phyloP scores from a whole-genome alignment of 257 asterid species.

The Vinca minor region DNA sequence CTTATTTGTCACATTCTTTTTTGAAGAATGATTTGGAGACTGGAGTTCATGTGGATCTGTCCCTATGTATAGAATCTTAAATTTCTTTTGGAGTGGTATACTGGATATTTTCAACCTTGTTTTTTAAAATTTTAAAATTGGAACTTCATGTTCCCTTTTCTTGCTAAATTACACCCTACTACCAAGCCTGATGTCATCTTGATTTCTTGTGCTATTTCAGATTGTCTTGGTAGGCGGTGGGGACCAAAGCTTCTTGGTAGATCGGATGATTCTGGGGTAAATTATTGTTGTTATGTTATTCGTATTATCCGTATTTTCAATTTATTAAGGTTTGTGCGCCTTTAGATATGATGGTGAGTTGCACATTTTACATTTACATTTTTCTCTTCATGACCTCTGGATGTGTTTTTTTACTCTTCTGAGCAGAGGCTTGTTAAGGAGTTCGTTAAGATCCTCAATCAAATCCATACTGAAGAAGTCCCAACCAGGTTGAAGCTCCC shows the following conservation, averaged over 20 bases:
- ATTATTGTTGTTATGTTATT: not conserved
- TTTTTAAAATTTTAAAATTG: not conserved
- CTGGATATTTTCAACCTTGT: not conserved
- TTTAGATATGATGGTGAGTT: slow-evolving; percentile 7
- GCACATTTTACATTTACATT: not conserved
- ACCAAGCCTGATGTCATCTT: slow-evolving; percentile 12
- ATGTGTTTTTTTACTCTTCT: slow-evolving; percentile 19
- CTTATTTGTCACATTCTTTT: not conserved
- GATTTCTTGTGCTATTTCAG: slow-evolving; percentile 38
- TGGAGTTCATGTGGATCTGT: not conserved
- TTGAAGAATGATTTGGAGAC: not conserved
- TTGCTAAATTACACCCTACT: not conserved
- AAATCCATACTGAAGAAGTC: slow-evolving; percentile 82
- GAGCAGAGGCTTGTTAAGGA: slow-evolving; percentile 85
- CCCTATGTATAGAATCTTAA: not conserved
- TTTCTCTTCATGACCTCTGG: slow-evolving; percentile 1
- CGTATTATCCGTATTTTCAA: slow-evolving; percentile 8
- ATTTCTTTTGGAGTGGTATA: not conserved
- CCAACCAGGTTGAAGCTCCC: slow-evolving; percentile 80
- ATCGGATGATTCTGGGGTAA: slow-evolving; percentile 91
- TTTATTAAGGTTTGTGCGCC: slow-evolving; percentile 4
- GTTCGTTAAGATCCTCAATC: slow-evolving; percentile 77
- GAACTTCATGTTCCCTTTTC: not conserved
- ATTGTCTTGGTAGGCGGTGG: slow-evolving; percentile 91
- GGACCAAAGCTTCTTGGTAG: slow-evolving; percentile 94